phyloP scores from a whole-genome alignment of 495 filamentous ascomycete genomes.

The Mytilinidion resinicola region DNA sequence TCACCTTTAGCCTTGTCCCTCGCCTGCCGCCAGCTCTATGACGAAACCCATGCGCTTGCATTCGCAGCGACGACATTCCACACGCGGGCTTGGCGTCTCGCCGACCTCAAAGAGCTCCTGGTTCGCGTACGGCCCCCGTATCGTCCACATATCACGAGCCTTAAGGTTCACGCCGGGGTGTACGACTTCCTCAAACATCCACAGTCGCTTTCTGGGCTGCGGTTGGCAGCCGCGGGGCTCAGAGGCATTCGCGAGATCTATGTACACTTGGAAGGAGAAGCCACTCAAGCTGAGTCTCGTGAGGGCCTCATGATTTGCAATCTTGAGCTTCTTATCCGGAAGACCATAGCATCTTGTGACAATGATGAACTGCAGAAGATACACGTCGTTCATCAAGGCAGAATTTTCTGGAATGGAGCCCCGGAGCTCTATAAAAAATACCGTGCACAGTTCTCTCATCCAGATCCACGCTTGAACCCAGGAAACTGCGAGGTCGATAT shows the following conservation, averaged over 20 bases:
- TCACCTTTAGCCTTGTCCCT: slow-evolving; percentile 13
- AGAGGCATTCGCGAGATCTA: slow-evolving; percentile 10
- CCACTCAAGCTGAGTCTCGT: background rate
- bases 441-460: too few species aligned
- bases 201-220: slow-evolving; percentile 6
- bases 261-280: background rate
- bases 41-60: slow-evolving; percentile 6
- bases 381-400: slow-evolving; percentile 3
- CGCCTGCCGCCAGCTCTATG: slow-evolving; percentile 11
- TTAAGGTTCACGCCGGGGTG: slow-evolving; percentile 4
- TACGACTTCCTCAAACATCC: background rate
- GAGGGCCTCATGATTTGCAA: slow-evolving; percentile 3
- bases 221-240: slow-evolving; percentile 9
- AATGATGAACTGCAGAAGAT: slow-evolving; percentile 6
- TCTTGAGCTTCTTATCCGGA: slow-evolving; percentile 11
- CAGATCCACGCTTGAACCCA: too few species aligned
- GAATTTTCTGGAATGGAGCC: too few species aligned
- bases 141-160: slow-evolving; percentile 3
- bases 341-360: slow-evolving; percentile 2
- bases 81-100: background rate
- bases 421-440: too few species aligned
- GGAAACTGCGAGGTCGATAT: too few species aligned
- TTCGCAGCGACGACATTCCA: slow-evolving; percentile 11
- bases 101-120: background rate
- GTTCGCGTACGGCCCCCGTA: background rate